Evolutionary conservation across 2,329 filamentous ascomycete species (phyloP).

Genomic region (Stemphylium vesicarium): DNA sequence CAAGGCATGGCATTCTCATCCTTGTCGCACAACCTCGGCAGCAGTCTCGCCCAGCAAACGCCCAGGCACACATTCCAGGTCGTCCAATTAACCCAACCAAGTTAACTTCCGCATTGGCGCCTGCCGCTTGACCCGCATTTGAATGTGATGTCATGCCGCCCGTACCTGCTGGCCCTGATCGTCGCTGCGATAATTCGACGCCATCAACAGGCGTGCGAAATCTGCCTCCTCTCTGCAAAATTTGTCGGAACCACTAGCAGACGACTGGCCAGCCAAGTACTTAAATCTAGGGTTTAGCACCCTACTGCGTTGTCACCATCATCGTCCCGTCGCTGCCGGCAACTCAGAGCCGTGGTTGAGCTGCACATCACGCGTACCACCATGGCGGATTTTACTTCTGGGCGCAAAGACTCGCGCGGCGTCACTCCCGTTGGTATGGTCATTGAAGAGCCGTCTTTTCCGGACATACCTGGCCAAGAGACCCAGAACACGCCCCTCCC

Average conservation of each 20-base stretch:
- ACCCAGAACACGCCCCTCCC: not conserved
- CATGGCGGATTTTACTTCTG: constrained; percentile 26
- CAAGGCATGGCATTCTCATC: constrained; percentile 1
- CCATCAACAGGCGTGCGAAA: not conserved
- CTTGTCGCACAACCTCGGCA: constrained; percentile 4
- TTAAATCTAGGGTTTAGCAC: not conserved
- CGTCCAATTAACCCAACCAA: not conserved
- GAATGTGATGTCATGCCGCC: constrained; percentile 12
- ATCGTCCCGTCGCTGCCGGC: constrained; percentile 1
- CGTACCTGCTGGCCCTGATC: constrained; percentile 6
- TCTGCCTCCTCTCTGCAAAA: not conserved
- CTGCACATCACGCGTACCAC: constrained; percentile 2
- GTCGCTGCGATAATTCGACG: constrained; percentile 2
- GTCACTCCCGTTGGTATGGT: constrained; percentile 27
- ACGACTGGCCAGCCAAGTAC: not conserved
- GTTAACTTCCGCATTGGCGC: constrained; percentile 3
- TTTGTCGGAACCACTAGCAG: constrained; percentile 8
- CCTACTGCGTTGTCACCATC: constrained; percentile 4
- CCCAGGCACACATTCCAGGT: constrained; percentile 4
- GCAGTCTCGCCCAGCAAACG: not conserved
- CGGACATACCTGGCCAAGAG: constrained; percentile 22
- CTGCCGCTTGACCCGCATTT: not conserved
- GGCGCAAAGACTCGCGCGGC: constrained; percentile 8
- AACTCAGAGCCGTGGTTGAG: not conserved
- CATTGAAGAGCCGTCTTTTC: constrained; percentile 33